These are phyloP conservation scores for Nakaseomyces delphensis DNA, from an alignment of 1,139 yeast genomes.

Conservation along the genomic window DNA sequence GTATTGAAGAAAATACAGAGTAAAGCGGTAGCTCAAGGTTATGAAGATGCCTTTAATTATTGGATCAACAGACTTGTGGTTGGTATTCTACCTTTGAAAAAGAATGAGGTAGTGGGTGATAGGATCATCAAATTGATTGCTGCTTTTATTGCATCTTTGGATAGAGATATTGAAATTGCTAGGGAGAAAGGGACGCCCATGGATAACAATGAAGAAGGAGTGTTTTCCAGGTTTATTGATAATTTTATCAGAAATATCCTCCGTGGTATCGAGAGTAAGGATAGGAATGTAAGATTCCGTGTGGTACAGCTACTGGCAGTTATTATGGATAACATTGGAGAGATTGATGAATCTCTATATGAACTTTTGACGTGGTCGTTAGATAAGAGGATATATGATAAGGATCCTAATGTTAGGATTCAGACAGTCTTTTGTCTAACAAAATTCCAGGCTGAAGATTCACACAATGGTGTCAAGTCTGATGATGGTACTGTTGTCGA, in stretches of 20 bases:
- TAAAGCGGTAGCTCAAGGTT: constrained; percentile 45
- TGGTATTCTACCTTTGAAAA: constrained; percentile 57
- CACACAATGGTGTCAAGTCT: constrained; percentile 6
- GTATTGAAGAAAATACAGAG: constrained; percentile 52
- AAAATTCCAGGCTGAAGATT: constrained; percentile 56
- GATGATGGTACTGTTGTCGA: constrained; percentile 35
- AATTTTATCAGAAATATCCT: constrained; percentile 56
- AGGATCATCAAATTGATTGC: constrained; percentile 68
- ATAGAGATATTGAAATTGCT: constrained; percentile 28
- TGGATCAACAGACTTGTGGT: constrained; percentile 54
- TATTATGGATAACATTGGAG: constrained; percentile 63
- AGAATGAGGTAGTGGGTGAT: constrained; percentile 67
- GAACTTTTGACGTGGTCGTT: constrained; percentile 55
- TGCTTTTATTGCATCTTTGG: constrained; percentile 43
- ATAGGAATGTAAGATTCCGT: constrained; percentile 69
- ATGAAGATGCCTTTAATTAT: constrained; percentile 50
- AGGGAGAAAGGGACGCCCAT: constrained; percentile 34
- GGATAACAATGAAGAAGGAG: constrained; percentile 33
- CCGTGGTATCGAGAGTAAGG: constrained; percentile 69
- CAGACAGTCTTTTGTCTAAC: constrained; percentile 79
- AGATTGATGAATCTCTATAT: constrained; percentile 66
- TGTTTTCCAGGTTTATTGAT: constrained; percentile 47
- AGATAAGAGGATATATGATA: constrained; percentile 61
- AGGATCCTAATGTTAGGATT: constrained; percentile 67
- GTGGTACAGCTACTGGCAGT: constrained; percentile 72